A percentile compares a stretch with the other conserved stretches of the same genome.
Evolutionary conservation across 2,329 filamentous ascomycete species (phyloP).

Genomic region (Trichoderma sp.): DNA sequence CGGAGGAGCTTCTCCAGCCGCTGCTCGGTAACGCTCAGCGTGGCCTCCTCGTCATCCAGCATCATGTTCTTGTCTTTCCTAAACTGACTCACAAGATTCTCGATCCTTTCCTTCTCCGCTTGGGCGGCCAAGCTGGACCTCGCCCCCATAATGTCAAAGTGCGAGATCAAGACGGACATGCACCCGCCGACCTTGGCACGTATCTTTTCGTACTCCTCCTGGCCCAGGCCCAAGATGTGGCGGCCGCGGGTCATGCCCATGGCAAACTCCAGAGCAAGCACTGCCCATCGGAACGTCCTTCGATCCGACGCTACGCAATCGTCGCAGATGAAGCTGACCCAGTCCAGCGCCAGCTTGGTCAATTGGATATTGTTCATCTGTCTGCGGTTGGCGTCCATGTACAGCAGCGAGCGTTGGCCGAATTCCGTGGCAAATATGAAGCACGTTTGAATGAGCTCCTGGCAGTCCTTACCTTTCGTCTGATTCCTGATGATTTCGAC

Average conservation of each 20-base stretch:
- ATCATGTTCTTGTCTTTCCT: conserved; percentile 71
- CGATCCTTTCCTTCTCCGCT: conserved; percentile 84
- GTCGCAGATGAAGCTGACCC: conserved; percentile 97
- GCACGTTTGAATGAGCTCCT: conserved; percentile 95
- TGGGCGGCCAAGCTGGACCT: conserved; percentile 90
- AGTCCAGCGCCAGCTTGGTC: conserved; percentile 88
- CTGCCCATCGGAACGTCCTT: conserved; percentile 96
- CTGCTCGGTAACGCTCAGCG: conserved; percentile 68
- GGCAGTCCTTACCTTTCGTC: conserved; percentile 78
- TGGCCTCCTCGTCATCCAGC: conserved; percentile 81
- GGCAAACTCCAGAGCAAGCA: conserved; percentile 89
- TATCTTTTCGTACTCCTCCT: conserved; percentile 79
- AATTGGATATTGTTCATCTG: conserved; percentile 97
- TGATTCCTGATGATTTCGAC: conserved; percentile 90
- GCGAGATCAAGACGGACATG: conserved; percentile 95
- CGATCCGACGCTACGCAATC: conserved; percentile 92
- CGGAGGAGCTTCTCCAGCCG: conserved; percentile 69
- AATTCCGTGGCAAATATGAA: conserved; percentile 99
- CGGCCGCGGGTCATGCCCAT: conserved; percentile 96
- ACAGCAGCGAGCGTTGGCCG: conserved; percentile 86
- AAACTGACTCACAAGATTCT: conserved; percentile 73
- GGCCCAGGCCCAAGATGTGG: conserved; percentile 86
- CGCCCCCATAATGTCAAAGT: conserved; percentile 99
- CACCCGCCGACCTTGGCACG: conserved; percentile 90
- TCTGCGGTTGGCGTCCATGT: conserved; percentile 92